Percentiles rank a stretch among this genome's conserved stretches.
phyloP scores from a whole-genome alignment of 345 rosid genomes.

The Eucalyptus sp. region DNA sequence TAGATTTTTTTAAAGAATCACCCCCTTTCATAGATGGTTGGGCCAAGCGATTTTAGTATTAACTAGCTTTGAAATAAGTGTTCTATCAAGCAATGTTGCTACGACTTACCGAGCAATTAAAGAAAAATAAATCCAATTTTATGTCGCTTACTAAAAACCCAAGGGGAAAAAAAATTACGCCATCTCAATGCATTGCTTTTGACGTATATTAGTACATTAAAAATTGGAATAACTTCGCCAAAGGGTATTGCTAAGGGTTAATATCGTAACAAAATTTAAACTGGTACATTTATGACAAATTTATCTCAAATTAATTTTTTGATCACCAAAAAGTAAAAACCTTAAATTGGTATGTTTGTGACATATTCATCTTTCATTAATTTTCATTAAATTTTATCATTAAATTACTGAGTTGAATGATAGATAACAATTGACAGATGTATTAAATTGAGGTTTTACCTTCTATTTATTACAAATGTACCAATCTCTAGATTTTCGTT shows the following conservation, averaged over 20 bases:
- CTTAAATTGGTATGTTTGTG: accelerated
- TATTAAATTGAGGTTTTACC: no score
- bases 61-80: background rate
- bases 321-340: no score
- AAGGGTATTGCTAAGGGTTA: background rate
- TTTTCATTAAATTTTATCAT: no score
- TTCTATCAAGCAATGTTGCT: background rate
- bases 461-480: no score
- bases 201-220: background rate
- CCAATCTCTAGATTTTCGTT: accelerated
- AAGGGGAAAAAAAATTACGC: background rate
- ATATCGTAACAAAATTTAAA: no score
- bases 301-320: no score
- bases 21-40: background rate
- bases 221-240: background rate
- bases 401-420: accelerated
- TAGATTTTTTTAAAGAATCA: background rate
- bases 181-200: background rate
- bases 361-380: no score
- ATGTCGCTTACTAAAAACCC: background rate
- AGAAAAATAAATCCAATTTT: background rate
- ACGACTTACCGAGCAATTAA: background rate
- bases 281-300: accelerated
- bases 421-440: accelerated
- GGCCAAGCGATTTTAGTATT: background rate